Conservation (phyloP, 2,329 filamentous ascomycete species). For the Cordyceps fumosorosea region DNA sequence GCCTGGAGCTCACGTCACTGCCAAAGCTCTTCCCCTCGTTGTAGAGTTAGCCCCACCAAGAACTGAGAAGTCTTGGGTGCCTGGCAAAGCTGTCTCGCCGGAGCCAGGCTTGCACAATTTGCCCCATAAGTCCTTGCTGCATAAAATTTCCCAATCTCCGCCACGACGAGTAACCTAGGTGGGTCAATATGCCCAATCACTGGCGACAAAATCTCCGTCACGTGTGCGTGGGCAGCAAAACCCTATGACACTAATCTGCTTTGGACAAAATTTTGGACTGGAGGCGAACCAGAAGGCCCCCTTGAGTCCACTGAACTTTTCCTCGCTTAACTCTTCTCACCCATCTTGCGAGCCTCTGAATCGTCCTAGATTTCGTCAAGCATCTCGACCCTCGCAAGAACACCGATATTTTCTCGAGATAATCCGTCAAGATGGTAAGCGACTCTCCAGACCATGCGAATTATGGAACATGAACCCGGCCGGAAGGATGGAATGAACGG, state of each 20-base stretch:
- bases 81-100: not conserved
- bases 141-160: conserved; percentile 13
- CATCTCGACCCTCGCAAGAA: conserved; percentile 42
- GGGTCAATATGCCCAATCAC: conserved; percentile 17
- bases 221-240: conserved; percentile 30
- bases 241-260: conserved; percentile 33
- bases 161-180: conserved; percentile 12
- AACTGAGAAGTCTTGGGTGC: not conserved
- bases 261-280: conserved; percentile 33
- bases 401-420: conserved; percentile 35
- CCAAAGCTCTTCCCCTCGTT: conserved; percentile 4
- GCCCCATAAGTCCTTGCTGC: conserved; percentile 5
- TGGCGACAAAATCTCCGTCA: conserved; percentile 20
- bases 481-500: not conserved
- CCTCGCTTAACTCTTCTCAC: conserved; percentile 40
- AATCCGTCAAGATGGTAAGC: conserved; percentile 66
- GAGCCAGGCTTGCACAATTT: conserved; percentile 12
- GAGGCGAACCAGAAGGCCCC: conserved; percentile 28
- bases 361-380: conserved; percentile 51
- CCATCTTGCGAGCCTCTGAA: conserved; percentile 47
- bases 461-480: conserved; percentile 4
- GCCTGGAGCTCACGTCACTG: conserved; percentile 10
- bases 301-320: conserved; percentile 41
- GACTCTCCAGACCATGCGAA: conserved; percentile 20
- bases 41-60: conserved; percentile 3